Evolutionary conservation across 2,329 filamentous ascomycete genomes (phyloP), one percentile per base, ranked within the genome.

Genomic region (Epichloe coenophiala): DNA sequence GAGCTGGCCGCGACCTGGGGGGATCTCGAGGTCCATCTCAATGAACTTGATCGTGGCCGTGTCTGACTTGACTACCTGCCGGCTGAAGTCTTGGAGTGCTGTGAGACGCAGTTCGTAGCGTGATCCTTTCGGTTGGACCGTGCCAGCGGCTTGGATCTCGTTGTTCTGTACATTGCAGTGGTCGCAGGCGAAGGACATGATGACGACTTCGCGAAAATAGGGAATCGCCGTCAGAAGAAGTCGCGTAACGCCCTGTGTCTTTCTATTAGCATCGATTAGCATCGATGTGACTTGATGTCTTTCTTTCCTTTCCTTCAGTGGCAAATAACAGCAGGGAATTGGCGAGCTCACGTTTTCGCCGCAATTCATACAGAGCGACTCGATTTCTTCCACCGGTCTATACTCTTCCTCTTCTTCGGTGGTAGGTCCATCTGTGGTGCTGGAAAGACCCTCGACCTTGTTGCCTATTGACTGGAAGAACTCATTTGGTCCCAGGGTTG

Each of bases 181-280:
- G 5, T 88, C 82, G 74, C 93, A 98, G 57, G 80, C 79, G 68
- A 98, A 98, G 55, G 91, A 97, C 83, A 96, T 95, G 67, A 98
- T 80, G 61, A 98, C 88, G 56, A 98, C 83, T 68, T 98, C 91
- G 71, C 89, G 88, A 75, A 98, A 98, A 76, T 88, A 97, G 15
- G 93, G 93, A 51, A 98, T 96, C 57, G 82, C 81, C 15, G 94
- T 95, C 50, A 98, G 81, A 42, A 98, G 81, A 21, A 98, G 78
- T 53, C 84, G 80, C 13, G 93, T 98, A 1, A 74, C 79, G 60
- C 93, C 93, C 86, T 94, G 39, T 21, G 21, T 17, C 17, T 17
- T 8, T 19, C 48, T 21, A 27, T 17, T 7, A 11, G 19, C 19
- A n/a, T n/a, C n/a, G n/a, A n/a, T n/a, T n/a, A n/a, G n/a, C n/a